Evolutionary conservation across 306 rosid genomes (phyloP), one percentile per base, ranked within the genome.

Genomic region (Ammopiptanthus mongolicus): DNA sequence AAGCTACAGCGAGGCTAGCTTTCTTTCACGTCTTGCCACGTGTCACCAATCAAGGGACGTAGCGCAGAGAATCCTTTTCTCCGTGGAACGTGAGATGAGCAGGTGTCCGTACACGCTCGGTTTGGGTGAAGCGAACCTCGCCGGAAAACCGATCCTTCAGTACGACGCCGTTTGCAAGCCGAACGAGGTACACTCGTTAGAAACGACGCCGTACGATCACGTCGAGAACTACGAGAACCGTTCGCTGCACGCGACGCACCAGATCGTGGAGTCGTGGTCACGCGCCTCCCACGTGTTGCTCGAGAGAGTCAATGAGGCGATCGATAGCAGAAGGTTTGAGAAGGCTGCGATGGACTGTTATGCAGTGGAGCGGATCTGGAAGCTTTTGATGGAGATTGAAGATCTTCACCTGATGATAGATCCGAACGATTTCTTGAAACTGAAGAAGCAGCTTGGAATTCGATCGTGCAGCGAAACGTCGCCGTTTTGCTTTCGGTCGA

Each of bases 141-240:
- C 83, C 29, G 93, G 96, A 0, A 95, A 91, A n/a, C 84, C 85
- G 7, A 58, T 69, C 21, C 88, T 95, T 33, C 88, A 83, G 3
- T 95, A 95, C 93, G 98, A 95, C 84, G 83, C 34, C 65, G 89
- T 91, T 19, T 88, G 96, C 83, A 82, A 64, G 67, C 97, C 98
- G 0, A 75, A 64, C 80, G 91, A 87, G 57, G 76, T 91, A 14
- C 93, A 87, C 33, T 15, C 86, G 0, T 22, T 91, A 22, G 86
- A 73, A 59, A 84, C 78, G 50, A 78, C 79, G 15, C 91, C 93
- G 74, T 88, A 62, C 28, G 88, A 81, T n/a, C 74, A 82, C 29
- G 70, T 84, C 15, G 80, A 58, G 8, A 91, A 78, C 76, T 77
- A 77, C 78, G 97, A 95, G 83, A 90, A 86, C n/a, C 91, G 76